Base-by-base conservation (phyloP, 495 filamentous ascomycete genomes). In the Tetracladium setigerum region DNA sequence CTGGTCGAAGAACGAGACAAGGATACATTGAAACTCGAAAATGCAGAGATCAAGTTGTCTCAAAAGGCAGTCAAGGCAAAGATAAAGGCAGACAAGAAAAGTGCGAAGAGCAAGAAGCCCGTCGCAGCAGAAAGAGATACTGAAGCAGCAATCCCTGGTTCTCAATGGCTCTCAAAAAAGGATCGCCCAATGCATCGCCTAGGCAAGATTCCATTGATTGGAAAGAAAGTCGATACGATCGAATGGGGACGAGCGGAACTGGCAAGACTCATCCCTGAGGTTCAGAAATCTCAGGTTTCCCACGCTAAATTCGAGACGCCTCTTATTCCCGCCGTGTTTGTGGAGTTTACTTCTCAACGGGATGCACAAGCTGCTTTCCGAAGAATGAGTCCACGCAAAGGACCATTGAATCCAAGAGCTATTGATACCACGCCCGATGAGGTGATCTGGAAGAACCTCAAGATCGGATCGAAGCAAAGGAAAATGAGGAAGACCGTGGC, bases 181-280 rank as follows among this genome's bases (percentile, higher is more conserved):
- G 74, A 96, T 53, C 79, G 92, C 44, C 92, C 92, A 5, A 87
- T 86, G 5, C 92, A 98, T 60, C 77, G 78, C 24, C 68, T 87
- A 44, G 94, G 87, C 54, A 66, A 71, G 38, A 64, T 95, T 35
- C 73, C 73, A 7, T 65, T 80, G 13, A 74, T 95, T 50, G 92
- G 92, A 46, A 83, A 91, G 65, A 97, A 97, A 72, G 87, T 95
- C 22, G 89, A 95, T 64, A 88, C 87, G 0, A 95, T 95, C 68
- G 84, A 94, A 58, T 96, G 89, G 86, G 85, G 80, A 57, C 83
- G 92, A 49, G 68, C 75, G 1, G 86, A 95, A 62, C 82, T 98
- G 18, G 77, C 80, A 56, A 82, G 81, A 45, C 74, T 96, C 41
- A 85, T 83, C 48, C 89, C 89, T 4, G 75, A 84, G 50, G 83